phyloP scores from a whole-genome alignment of 495 filamentous ascomycete genomes.

The Opeltia flavorubescens region DNA sequence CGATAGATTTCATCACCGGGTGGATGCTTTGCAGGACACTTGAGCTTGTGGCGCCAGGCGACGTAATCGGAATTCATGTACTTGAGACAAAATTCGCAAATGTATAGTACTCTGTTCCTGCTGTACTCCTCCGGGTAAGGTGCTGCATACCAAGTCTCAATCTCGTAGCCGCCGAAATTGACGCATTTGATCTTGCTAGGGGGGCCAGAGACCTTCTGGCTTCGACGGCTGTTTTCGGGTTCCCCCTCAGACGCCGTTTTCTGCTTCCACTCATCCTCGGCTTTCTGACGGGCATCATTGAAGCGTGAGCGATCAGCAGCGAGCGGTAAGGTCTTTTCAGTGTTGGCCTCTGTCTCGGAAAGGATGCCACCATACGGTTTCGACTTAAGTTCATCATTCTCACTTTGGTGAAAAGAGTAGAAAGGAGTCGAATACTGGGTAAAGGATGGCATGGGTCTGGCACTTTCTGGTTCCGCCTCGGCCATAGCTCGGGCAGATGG shows the following conservation, averaged over 20 bases:
- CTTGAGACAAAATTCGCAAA: slow-evolving; percentile 97
- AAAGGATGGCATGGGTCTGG: slow-evolving; percentile 28
- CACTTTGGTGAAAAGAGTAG: slow-evolving; percentile 73
- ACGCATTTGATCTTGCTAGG: slow-evolving; percentile 97
- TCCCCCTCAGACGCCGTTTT: slow-evolving; percentile 35
- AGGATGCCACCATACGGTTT: slow-evolving; percentile 96
- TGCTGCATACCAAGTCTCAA: slow-evolving; percentile 99
- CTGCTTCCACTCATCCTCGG: slow-evolving; percentile 79
- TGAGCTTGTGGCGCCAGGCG: slow-evolving; percentile 93
- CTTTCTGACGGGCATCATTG: slow-evolving; percentile 72
- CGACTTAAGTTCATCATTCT: slow-evolving; percentile 73
- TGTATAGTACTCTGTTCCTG: slow-evolving; percentile 84
- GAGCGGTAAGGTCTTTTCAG: slow-evolving; percentile 69
- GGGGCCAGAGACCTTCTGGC: slow-evolving; percentile 64
- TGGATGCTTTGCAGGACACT: slow-evolving; percentile 91
- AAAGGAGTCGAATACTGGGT: slow-evolving; percentile 57
- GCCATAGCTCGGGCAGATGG: slow-evolving; percentile 19
- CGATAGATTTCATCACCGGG: slow-evolving; percentile 97
- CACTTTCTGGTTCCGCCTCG: slow-evolving; percentile 31
- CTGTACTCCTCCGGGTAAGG: slow-evolving; percentile 98
- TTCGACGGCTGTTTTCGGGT: slow-evolving; percentile 32
- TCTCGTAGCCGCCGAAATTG: slow-evolving; percentile 92
- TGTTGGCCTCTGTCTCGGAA: slow-evolving; percentile 79
- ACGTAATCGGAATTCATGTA: slow-evolving; percentile 99
- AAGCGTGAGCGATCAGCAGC: slow-evolving; percentile 70